These are phyloP conservation scores for Ophiostoma montium DNA, from an alignment of 2,329 filamentous ascomycete species.

Conservation along the genomic window DNA sequence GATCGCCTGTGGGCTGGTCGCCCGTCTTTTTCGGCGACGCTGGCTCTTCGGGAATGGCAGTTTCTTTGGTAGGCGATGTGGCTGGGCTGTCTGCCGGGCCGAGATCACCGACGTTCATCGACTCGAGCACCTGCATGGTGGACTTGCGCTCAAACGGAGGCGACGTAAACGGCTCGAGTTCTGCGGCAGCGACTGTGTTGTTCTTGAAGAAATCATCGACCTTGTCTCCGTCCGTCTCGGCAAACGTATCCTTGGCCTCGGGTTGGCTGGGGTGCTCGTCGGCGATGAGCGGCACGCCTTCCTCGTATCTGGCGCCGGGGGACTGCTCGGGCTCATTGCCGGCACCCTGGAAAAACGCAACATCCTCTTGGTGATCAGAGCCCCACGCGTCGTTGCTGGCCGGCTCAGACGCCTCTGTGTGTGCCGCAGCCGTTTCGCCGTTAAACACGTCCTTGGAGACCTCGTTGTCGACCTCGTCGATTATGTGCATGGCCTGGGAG, in stretches of 20 bases:
- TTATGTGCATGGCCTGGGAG: constrained; percentile 38
- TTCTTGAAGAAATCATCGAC: constrained; percentile 52
- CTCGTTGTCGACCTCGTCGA: constrained; percentile 37
- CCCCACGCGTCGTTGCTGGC: too few relatives aligned
- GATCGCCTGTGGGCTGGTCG: constrained; percentile 28
- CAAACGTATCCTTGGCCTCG: constrained; percentile 20
- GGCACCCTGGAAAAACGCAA: constrained; percentile 12
- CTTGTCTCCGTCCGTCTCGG: constrained; percentile 34
- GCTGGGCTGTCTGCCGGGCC: constrained; percentile 11
- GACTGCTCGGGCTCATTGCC: constrained; percentile 26
- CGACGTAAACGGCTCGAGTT: neutral
- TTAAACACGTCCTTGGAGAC: constrained; percentile 29
- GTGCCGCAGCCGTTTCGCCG: constrained; percentile 2
- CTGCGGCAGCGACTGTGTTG: constrained; percentile 20
- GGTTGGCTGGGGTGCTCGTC: neutral
- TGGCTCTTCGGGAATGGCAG: constrained; percentile 4
- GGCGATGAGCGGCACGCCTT: constrained; percentile 50
- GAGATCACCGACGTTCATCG: constrained; percentile 26
- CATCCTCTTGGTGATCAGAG: constrained; percentile 1
- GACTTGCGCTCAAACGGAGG: constrained; percentile 8
- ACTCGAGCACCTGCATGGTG: constrained; percentile 42
- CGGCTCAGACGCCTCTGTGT: neutral
- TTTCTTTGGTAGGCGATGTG: constrained; percentile 11
- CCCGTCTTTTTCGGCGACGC: constrained; percentile 2
- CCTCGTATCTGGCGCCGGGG: constrained; percentile 49